These are phyloP conservation scores for Gnaphalium uliginosum DNA, from an alignment of 129 eudicot genomes.

Conservation along the genomic window DNA sequence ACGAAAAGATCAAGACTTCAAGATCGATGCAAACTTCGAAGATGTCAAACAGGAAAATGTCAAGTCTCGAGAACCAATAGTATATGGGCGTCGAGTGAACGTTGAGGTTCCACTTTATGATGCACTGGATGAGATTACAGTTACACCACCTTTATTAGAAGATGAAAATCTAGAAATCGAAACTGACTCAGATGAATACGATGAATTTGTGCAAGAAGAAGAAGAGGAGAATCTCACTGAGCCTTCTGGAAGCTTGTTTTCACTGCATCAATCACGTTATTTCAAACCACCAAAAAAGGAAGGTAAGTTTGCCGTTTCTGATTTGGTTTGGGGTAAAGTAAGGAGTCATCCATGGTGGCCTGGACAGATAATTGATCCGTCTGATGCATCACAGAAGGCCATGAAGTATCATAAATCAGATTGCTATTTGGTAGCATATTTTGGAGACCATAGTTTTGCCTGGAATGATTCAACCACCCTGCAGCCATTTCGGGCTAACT, in stretches of 20 bases:
- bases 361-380: constrained; percentile 76
- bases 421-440: constrained; percentile 84
- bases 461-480: constrained; percentile 73
- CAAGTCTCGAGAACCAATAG: constrained; percentile 36
- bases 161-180: constrained; percentile 34
- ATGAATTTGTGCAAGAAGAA: constrained; percentile 28
- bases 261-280: constrained; percentile 42
- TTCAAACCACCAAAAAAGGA: constrained; percentile 54
- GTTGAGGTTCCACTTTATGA: constrained; percentile 39
- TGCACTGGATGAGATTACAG: constrained; percentile 25
- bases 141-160: constrained; percentile 26
- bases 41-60: constrained; percentile 18
- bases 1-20: constrained; percentile 18
- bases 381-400: constrained; percentile 87
- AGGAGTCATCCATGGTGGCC: constrained; percentile 99
- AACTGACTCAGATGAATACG: constrained; percentile 33
- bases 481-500: constrained; percentile 65
- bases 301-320: constrained; percentile 62
- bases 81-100: constrained; percentile 35
- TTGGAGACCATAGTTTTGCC: constrained; percentile 86
- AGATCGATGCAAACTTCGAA: constrained; percentile 9
- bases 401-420: constrained; percentile 65
- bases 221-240: constrained; percentile 14
- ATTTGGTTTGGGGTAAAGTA: constrained; percentile 93
- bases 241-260: constrained; percentile 23